These are phyloP conservation scores for Tilletia walkeri DNA, from an alignment of 1,284 basidiomycete species.

Conservation along the genomic window DNA sequence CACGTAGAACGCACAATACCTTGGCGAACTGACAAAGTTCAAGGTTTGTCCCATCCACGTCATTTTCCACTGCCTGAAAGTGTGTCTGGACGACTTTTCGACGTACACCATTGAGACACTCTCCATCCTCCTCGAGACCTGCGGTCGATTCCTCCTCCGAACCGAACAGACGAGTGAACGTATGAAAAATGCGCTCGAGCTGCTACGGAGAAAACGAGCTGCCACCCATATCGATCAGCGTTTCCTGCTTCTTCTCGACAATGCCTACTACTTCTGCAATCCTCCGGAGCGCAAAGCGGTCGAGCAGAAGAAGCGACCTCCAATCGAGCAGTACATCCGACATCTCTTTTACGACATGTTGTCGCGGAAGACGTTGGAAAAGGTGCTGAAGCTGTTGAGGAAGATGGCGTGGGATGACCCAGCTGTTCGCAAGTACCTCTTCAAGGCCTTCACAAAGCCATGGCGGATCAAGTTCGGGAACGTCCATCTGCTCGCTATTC, in stretches of 20 bases:
- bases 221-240: constrained; percentile 88
- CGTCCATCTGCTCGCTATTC: constrained; percentile 84
- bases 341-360: constrained; percentile 89
- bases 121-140: constrained; percentile 85
- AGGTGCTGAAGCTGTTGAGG: constrained; percentile 83
- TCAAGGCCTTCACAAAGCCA: constrained; percentile 87
- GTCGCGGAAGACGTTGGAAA: constrained; percentile 84
- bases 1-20: constrained; percentile 73
- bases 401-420: constrained; percentile 93
- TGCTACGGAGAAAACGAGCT: constrained; percentile 89
- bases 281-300: constrained; percentile 87
- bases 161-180: constrained; percentile 81
- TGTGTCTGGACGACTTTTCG: constrained; percentile 91
- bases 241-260: constrained; percentile 85
- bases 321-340: constrained; percentile 86
- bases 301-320: constrained; percentile 78
- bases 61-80: constrained; percentile 93
- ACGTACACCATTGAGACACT: constrained; percentile 90
- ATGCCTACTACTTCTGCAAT: constrained; percentile 99
- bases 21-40: constrained; percentile 93
- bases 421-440: constrained; percentile 58
- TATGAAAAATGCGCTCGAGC: constrained; percentile 71
- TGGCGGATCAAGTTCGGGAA: constrained; percentile 94
- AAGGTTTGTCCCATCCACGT: constrained; percentile 85
- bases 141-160: constrained; percentile 85